These are phyloP conservation scores for Sinapis alba DNA, from an alignment of 441 rosid species.

Conservation along the genomic window DNA sequence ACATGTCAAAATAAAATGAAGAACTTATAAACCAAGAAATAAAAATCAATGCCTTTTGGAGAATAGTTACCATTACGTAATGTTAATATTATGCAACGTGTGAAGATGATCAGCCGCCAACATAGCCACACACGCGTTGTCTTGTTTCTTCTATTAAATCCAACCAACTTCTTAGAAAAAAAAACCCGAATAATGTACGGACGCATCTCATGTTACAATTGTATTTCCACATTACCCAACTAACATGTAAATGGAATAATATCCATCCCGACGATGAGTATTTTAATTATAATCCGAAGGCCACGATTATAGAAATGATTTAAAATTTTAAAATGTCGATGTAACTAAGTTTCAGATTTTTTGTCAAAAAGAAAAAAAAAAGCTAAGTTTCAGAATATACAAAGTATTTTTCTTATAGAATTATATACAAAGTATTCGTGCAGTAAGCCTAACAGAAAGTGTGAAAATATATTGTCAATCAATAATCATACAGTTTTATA, in stretches of 20 bases:
- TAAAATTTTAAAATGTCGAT: not conserved
- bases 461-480: not conserved
- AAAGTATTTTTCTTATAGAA: too few relatives aligned
- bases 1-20: constrained; percentile 11
- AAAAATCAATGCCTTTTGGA: not conserved
- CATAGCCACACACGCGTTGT: constrained; percentile 35
- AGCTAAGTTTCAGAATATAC: too few relatives aligned
- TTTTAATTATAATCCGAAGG: not conserved
- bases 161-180: constrained; percentile 8
- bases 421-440: not conserved
- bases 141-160: not conserved
- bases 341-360: not conserved
- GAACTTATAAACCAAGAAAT: not conserved
- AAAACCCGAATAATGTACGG: constrained; percentile 20
- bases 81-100: constrained; percentile 36
- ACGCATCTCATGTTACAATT: constrained; percentile 30
- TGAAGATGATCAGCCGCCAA: constrained; percentile 43
- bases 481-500: not conserved
- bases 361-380: too few relatives aligned
- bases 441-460: not conserved
- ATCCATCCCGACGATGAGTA: not conserved
- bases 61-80: constrained; percentile 29
- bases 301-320: not conserved
- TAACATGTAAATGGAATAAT: not conserved
- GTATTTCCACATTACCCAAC: constrained; percentile 30